A percentile compares a stretch with the other conserved stretches of the same genome.
These are phyloP conservation scores for Pseudomonodictys pantanalensis DNA, from an alignment of 495 filamentous ascomycete species.

Conservation along the genomic window DNA sequence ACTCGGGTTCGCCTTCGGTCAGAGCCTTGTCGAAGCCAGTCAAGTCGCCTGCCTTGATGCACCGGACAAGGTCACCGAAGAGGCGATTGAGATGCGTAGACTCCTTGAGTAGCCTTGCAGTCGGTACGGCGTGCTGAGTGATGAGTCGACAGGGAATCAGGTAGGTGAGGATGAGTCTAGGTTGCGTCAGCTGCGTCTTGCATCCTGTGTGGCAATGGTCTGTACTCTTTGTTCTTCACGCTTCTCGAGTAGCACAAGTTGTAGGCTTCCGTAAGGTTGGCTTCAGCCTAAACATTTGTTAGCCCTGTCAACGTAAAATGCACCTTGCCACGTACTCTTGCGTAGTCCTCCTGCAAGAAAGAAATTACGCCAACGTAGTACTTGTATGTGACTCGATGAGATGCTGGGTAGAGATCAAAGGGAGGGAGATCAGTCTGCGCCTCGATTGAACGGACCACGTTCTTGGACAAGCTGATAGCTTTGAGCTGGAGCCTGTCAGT, in stretches of 20 bases:
- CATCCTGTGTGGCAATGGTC: conserved; percentile 39
- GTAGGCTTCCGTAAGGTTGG: conserved; percentile 74
- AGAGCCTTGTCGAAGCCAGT: conserved; percentile 82
- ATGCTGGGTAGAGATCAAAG: conserved; percentile 70
- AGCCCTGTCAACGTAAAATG: not conserved
- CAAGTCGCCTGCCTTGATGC: conserved; percentile 80
- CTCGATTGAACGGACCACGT: conserved; percentile 74
- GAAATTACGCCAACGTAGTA: conserved; percentile 88
- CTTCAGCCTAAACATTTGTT: conserved; percentile 62
- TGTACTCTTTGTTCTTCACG: conserved; percentile 73
- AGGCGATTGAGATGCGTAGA: conserved; percentile 76
- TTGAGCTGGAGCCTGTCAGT: conserved; percentile 56
- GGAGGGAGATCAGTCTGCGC: conserved; percentile 75
- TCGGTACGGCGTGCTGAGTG: conserved; percentile 80
- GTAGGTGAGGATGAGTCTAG: conserved; percentile 87
- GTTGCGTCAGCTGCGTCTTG: conserved; percentile 8
- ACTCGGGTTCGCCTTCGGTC: conserved; percentile 73
- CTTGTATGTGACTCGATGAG: conserved; percentile 92
- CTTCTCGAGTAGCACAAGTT: conserved; percentile 68
- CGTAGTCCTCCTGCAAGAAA: conserved; percentile 92
- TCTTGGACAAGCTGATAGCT: conserved; percentile 82
- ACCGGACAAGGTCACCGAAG: conserved; percentile 70
- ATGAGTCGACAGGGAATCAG: conserved; percentile 88
- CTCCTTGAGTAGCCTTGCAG: conserved; percentile 60
- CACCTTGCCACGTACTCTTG: conserved; percentile 49